Percentiles rank a stretch among this genome's conserved stretches.
These are phyloP conservation scores for Cajanus cajan DNA, from an alignment of 306 rosid species.

Conservation along the genomic window DNA sequence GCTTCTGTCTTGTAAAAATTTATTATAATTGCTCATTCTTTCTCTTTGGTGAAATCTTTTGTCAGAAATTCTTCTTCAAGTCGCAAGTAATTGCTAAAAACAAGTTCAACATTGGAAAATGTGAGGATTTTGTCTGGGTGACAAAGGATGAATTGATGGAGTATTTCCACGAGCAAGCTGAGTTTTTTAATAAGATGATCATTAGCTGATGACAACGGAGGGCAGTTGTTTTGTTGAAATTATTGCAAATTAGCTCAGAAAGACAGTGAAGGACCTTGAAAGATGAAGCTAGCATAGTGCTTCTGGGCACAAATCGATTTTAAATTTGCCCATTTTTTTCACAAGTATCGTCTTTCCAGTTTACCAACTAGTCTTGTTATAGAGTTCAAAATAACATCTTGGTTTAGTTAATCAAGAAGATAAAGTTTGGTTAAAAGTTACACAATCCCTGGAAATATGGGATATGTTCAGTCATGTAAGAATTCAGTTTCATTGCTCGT, in stretches of 20 bases:
- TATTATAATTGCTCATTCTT: conserved; percentile 10
- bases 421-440: neutral
- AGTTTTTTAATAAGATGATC: conserved; percentile 76
- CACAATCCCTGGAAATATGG: neutral
- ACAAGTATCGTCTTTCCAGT: neutral
- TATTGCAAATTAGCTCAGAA: conserved; percentile 7
- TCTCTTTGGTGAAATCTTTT: conserved; percentile 23
- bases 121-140: conserved; percentile 88
- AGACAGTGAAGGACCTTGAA: neutral
- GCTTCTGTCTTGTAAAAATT: conserved; percentile 7
- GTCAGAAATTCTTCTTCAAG: conserved; percentile 83
- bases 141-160: conserved; percentile 85
- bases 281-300: neutral
- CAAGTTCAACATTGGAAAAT: conserved; percentile 52
- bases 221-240: neutral
- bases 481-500: neutral
- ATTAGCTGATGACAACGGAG: conserved; percentile 54
- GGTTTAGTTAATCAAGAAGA: neutral
- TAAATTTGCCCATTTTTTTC: conserved; percentile 17
- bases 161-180: conserved; percentile 78
- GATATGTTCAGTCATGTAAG: neutral
- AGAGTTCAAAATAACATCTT: neutral
- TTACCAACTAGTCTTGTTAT: conserved; percentile 23
- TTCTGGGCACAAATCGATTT: neutral
- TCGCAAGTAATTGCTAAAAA: conserved; percentile 82